Base-by-base conservation (phyloP, 2,329 filamentous ascomycete species). In the Fusarium redolens region DNA sequence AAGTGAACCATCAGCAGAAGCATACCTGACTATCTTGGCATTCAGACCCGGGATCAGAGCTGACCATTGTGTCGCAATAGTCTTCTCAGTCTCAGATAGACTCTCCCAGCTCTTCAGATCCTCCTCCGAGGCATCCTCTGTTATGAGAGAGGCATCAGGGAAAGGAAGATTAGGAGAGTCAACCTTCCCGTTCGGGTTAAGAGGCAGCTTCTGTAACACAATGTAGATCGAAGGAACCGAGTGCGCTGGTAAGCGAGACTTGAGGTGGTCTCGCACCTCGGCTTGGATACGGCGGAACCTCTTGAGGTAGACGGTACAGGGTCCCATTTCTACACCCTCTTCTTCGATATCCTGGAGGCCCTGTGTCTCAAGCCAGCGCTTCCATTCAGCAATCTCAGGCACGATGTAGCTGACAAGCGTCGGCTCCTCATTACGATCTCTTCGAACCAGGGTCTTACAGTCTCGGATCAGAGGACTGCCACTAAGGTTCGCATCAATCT, bases 321-420 rank as follows among this genome's bases (percentile, higher is more conserved):
- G 77, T 7, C 85, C 85, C 52, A 87, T 85, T 66, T 85, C 81
- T 6, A 78, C 79, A 65, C 85, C 87, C 55, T 88, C 83, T 20
- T 91, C 89, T 52, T 88, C 82, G 9, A 85, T 81, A 38, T 91
- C 90, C 44, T 89, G 84, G 4, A 87, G 79, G 17, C 85, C 83
- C 70, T 87, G 84, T 57, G 85, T 83, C 50, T 88, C 82, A 35
- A 95, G 85, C 52, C 38, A 56, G 89, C 91, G 96, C 25, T 88
- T 83, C 94, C 94, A 97, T 74, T 92, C 88, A 71, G 88, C 87
- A 7, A 73, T n/a, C 31, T 78, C 76, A 14, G 95, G 94, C 6
- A 98, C 95, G 68, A 97, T 90, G 81, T 98, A 98, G 80, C 92
- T 97, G 76, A 97, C 93, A 25, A 98, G 86, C 0, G 89, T 96